Evolutionary conservation across 176 grass and related monocot species (phyloP).

Genomic region (Oropetium thomaeum): DNA sequence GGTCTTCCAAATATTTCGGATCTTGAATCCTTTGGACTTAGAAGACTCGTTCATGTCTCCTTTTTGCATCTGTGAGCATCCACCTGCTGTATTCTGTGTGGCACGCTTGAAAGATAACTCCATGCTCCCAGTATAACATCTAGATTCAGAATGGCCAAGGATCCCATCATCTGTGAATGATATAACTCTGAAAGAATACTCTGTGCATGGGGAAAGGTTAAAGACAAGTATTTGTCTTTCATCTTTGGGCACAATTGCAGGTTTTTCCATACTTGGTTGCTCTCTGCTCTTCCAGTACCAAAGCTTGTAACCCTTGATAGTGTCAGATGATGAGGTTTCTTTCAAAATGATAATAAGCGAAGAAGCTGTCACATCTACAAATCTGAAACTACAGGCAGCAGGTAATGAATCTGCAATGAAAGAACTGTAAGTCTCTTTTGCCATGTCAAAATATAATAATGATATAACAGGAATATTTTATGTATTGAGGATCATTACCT

Average conservation of each 20-base stretch:
- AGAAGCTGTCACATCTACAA: constrained; percentile 72
- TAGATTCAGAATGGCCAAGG: constrained; percentile 89
- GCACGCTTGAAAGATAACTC: constrained; percentile 52
- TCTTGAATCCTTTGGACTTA: constrained; percentile 76
- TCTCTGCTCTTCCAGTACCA: constrained; percentile 88
- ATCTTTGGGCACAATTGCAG: constrained; percentile 67
- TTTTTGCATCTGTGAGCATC: constrained; percentile 39
- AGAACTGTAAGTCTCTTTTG: constrained; percentile 22
- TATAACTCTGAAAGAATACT: constrained; percentile 90
- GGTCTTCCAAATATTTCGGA: constrained; percentile 70
- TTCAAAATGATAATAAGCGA: constrained; percentile 75
- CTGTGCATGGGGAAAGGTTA: constrained; percentile 86
- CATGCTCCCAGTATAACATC: constrained; percentile 79
- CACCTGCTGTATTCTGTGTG: constrained; percentile 32
- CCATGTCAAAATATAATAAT: constrained; percentile 9
- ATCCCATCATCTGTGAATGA: constrained; percentile 79
- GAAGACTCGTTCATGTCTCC: constrained; percentile 44
- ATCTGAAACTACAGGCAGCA: constrained; percentile 83
- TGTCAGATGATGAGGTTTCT: constrained; percentile 53
- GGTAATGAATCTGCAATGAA: constrained; percentile 87
- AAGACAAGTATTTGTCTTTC: constrained; percentile 79
- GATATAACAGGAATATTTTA: constrained; percentile 12
- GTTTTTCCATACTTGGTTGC: constrained; percentile 47
- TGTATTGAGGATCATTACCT: constrained; percentile 52
- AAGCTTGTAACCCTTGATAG: constrained; percentile 81